phyloP scores from a whole-genome alignment of 2,329 filamentous ascomycete genomes.

The Helotiales sp. region DNA sequence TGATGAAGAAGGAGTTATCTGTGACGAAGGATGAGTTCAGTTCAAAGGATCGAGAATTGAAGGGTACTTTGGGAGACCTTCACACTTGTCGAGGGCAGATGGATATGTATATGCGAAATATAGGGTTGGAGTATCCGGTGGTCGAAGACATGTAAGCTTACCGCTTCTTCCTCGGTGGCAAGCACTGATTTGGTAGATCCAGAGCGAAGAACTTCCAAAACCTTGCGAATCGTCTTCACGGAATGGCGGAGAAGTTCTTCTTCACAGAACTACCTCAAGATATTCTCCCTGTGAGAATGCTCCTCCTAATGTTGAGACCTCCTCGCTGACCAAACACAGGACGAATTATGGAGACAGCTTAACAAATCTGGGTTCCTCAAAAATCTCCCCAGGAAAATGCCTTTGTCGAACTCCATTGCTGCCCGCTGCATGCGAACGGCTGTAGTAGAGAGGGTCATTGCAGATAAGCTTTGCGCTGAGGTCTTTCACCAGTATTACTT shows the following conservation, averaged over 20 bases:
- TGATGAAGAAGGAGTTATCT: background rate
- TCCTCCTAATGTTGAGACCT: background rate
- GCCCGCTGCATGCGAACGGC: background rate
- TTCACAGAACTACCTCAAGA: background rate
- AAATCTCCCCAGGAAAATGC: background rate
- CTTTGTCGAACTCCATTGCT: background rate
- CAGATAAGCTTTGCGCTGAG: background rate
- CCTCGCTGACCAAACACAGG: background rate
- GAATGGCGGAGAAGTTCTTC: background rate
- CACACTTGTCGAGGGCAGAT: background rate
- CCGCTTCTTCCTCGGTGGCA: background rate
- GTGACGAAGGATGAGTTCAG: background rate
- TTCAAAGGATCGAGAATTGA: background rate
- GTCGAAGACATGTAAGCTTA: background rate
- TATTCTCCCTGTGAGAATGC: background rate
- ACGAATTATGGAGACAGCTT: background rate
- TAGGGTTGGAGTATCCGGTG: background rate
- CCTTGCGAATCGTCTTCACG: background rate
- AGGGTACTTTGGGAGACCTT: background rate
- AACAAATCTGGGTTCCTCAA: background rate
- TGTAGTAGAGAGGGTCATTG: background rate
- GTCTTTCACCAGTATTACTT: background rate
- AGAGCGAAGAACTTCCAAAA: background rate
- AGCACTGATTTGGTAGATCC: background rate
- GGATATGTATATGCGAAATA: background rate